Base-by-base conservation (phyloP, 2,329 filamentous ascomycete species). In the Fusarium concolor region DNA sequence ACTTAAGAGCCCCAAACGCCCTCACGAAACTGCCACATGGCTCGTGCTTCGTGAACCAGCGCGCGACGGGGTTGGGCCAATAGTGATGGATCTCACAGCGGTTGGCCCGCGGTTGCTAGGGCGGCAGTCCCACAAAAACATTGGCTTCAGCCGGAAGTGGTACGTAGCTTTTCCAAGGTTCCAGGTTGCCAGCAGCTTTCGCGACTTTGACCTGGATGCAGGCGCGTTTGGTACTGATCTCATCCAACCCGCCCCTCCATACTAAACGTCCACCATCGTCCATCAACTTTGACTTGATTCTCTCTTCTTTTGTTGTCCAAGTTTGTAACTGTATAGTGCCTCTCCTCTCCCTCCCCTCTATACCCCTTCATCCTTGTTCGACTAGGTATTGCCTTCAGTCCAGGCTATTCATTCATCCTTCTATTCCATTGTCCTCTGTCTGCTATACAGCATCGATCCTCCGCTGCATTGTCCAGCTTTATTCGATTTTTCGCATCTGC, bases 31-130 rank as follows among this genome's bases (percentile, higher is more conserved):
- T 59, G 26, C 26, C 26, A 26, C 71, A 75, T 70, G 26, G 26
- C 26, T 69, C 62, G 35, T 58, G 39, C 37, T 55, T 43, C 60
- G 38, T 44, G 50, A 41, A 47, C 17, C 58, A 61, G 29, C 65
- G 65, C 67, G 66, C 62, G 60, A 52, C 53, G 65, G 47, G 62
- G 66, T 53, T 69, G 61, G 64, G 39, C 84, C 84, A 86, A 86
- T 86, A 55, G 77, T 24, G 71, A 24, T 33, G 22, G 18, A 41
- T 15, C 9, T 10, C 6, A 38, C 6, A 15, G 73, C 75, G 50
- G 87, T 90, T 90, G 86, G 85, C 72, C 77, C 70, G 85, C 77
- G 75, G 85, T 87, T 87, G 61, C 61, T 31, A 64, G 28, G 62
- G 47, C 33, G 47, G 10, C 15, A 42, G 55, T 20, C 37, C 62